Conservation (phyloP, 2,329 filamentous ascomycete species). For the Neonectria magnoliae region DNA sequence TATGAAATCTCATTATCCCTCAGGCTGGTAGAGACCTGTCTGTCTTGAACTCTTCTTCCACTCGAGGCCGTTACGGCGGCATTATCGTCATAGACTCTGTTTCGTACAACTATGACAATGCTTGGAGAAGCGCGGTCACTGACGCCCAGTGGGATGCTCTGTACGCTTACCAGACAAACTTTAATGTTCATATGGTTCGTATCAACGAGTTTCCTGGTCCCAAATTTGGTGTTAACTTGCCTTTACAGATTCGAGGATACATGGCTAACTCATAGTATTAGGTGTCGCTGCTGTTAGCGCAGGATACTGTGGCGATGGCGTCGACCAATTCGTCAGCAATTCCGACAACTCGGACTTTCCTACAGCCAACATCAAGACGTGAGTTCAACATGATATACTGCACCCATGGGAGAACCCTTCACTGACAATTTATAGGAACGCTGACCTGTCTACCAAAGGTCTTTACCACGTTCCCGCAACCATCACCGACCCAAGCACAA, state of each 20-base stretch:
- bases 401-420: too few relatives aligned
- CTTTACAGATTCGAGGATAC: too few relatives aligned
- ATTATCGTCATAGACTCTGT: constrained; percentile 24
- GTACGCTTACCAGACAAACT: constrained; percentile 25
- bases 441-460: constrained; percentile 25
- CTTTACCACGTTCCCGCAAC: constrained; percentile 29
- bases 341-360: constrained; percentile 25
- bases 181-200: constrained; percentile 28
- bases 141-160: constrained; percentile 24
- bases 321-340: constrained; percentile 28
- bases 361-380: constrained; percentile 29
- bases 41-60: constrained; percentile 17
- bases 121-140: constrained; percentile 29
- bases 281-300: constrained; percentile 1
- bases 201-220: constrained; percentile 31
- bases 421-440: constrained; percentile 12
- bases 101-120: constrained; percentile 23
- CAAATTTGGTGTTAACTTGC: too few relatives aligned
- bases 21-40: constrained; percentile 19
- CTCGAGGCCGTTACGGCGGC: constrained; percentile 22
- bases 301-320: constrained; percentile 10
- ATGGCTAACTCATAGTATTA: not conserved
- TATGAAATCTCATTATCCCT: constrained; percentile 25
- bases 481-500: constrained; percentile 23
- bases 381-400: not conserved